Conservation (phyloP, 441 rosid species). For the Gossypium trilobum region DNA sequence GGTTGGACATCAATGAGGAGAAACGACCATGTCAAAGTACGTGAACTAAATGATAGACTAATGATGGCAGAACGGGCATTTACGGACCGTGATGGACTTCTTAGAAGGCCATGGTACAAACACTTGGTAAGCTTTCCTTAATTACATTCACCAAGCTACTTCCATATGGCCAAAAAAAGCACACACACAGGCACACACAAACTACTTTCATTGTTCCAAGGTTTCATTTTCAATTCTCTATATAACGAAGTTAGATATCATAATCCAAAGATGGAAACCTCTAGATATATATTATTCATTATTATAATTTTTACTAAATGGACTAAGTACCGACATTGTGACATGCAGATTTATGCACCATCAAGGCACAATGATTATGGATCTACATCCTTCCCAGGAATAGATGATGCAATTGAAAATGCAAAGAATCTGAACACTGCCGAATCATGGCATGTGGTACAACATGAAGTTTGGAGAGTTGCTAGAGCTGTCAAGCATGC, state of each 20-base stretch:
- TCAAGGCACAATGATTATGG: slow-evolving; percentile 67
- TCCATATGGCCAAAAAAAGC: too few species aligned
- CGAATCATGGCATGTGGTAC: slow-evolving; percentile 61
- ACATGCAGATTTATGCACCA: slow-evolving; percentile 53
- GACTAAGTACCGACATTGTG: neutral
- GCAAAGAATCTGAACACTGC: slow-evolving; percentile 44
- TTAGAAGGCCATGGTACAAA: slow-evolving; percentile 60
- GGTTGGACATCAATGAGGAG: slow-evolving; percentile 32
- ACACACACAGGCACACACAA: too few species aligned
- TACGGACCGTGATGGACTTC: slow-evolving; percentile 68
- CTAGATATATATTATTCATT: neutral
- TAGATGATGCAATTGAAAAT: slow-evolving; percentile 53
- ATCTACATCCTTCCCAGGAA: slow-evolving; percentile 62
- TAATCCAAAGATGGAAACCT: neutral
- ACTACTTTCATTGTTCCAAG: neutral
- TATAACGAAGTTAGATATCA: neutral
- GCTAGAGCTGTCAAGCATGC: slow-evolving; percentile 57
- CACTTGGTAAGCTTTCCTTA: slow-evolving; percentile 47
- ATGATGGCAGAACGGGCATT: slow-evolving; percentile 82
- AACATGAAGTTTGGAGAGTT: slow-evolving; percentile 80
- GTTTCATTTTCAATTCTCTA: neutral
- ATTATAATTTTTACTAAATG: neutral
- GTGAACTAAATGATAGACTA: slow-evolving; percentile 71
- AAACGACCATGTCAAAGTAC: slow-evolving; percentile 29
- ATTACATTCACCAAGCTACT: neutral